Percentiles rank a stretch among this genome's conserved stretches.
phyloP scores from a whole-genome alignment of 2,329 filamentous ascomycete genomes.

The Nemania sp. region DNA sequence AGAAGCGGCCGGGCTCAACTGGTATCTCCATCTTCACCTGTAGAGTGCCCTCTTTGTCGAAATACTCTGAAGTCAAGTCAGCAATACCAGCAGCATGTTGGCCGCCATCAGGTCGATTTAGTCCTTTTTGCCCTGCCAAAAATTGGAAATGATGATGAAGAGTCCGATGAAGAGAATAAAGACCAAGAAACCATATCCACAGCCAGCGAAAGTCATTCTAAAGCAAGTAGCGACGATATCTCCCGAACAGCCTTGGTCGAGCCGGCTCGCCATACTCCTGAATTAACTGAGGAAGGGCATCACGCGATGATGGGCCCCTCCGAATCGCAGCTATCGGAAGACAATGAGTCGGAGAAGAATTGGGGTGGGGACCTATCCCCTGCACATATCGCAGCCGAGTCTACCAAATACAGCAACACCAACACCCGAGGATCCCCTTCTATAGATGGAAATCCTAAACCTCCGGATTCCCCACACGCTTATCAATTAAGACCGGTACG shows the following conservation, averaged over 20 bases:
- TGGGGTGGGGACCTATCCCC: too few relatives aligned
- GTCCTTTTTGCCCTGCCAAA: slow-evolving; percentile 29
- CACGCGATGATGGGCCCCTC: too few relatives aligned
- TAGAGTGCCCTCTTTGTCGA: slow-evolving; percentile 28
- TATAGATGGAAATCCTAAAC: too few relatives aligned
- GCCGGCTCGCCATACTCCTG: too few relatives aligned
- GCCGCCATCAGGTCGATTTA: slow-evolving; percentile 34
- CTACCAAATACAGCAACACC: too few relatives aligned
- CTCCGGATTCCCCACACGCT: too few relatives aligned
- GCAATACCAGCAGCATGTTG: slow-evolving; percentile 34
- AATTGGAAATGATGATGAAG: slow-evolving; percentile 10
- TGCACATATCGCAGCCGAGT: too few relatives aligned
- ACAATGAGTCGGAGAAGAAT: too few relatives aligned
- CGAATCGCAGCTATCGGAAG: too few relatives aligned
- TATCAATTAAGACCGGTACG: too few relatives aligned
- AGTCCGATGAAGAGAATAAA: slow-evolving; percentile 1
- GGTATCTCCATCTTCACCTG: neutral
- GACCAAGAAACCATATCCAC: slow-evolving; percentile 6
- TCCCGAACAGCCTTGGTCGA: neutral
- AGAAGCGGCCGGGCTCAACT: slow-evolving; percentile 6
- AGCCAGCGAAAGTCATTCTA: slow-evolving; percentile 3
- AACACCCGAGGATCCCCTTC: too few relatives aligned
- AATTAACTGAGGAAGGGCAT: too few relatives aligned
- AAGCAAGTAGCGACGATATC: neutral
- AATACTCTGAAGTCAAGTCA: slow-evolving; percentile 13